Conservation (phyloP, 2,329 filamentous ascomycete species). For the Beauveria sp. region DNA sequence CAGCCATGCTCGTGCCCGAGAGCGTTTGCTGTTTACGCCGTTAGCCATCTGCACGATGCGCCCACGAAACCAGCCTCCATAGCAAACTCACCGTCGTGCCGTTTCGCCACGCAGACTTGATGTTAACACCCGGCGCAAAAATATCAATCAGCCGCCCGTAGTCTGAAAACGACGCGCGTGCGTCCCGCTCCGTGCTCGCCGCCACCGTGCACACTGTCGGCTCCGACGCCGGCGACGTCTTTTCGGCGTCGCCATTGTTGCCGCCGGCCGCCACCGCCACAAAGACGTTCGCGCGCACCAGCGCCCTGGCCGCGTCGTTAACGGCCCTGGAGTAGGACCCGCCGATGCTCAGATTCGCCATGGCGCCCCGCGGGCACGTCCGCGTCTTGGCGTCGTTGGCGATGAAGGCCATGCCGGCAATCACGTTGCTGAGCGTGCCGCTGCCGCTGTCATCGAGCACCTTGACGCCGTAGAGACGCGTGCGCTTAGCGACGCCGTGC, state of each 20-base stretch:
- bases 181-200: slow-evolving; percentile 20
- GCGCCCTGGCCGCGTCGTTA: slow-evolving; percentile 37
- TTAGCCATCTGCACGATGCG: neutral
- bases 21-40: slow-evolving; percentile 20
- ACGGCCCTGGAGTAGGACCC: slow-evolving; percentile 33
- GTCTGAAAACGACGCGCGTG: slow-evolving; percentile 35
- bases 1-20: slow-evolving; percentile 41
- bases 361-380: slow-evolving; percentile 31
- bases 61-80: no score
- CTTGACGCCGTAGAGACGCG: slow-evolving; percentile 32
- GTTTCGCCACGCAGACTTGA: slow-evolving; percentile 38
- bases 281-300: slow-evolving; percentile 36
- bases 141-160: slow-evolving; percentile 36
- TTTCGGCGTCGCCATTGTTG: slow-evolving; percentile 12
- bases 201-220: slow-evolving; percentile 16
- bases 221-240: slow-evolving; percentile 18
- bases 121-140: slow-evolving; percentile 36
- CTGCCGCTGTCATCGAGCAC: slow-evolving; percentile 30
- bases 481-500: slow-evolving; percentile 34
- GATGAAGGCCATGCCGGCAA: slow-evolving; percentile 34
- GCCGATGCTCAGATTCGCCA: slow-evolving; percentile 46
- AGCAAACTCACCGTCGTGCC: slow-evolving; percentile 22
- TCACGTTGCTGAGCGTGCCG: slow-evolving; percentile 28
- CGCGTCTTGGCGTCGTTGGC: slow-evolving; percentile 21
- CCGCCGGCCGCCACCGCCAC: slow-evolving; percentile 47